phyloP scores from a whole-genome alignment of 257 asterid species.

The Ocimum tenuiflorum region DNA sequence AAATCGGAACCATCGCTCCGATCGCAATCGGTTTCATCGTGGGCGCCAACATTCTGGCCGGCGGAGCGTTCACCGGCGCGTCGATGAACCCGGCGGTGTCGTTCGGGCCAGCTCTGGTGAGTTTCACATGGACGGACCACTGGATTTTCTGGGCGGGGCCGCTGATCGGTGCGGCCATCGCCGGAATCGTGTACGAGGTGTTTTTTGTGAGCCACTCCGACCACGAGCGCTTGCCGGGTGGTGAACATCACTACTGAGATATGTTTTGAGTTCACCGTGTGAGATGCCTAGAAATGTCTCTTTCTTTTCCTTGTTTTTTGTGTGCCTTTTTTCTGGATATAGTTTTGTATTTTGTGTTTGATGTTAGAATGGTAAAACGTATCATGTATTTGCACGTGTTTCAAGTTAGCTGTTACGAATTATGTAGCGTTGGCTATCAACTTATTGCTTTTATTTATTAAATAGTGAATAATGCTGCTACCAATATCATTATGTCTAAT shows the following conservation, averaged over 20 bases:
- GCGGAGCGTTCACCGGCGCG: constrained; percentile 73
- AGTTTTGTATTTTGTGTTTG: not conserved
- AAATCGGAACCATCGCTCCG: constrained; percentile 56
- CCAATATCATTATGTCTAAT: no score
- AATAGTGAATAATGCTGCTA: no score
- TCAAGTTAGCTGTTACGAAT: no score
- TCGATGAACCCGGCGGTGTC: constrained; percentile 86
- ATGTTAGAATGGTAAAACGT: no score
- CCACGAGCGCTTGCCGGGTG: constrained; percentile 43
- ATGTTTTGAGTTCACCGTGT: no score
- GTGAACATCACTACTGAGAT: no score
- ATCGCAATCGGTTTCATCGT: constrained; percentile 60
- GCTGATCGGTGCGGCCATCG: constrained; percentile 49
- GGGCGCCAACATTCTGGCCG: constrained; percentile 67
- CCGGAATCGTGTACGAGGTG: constrained; percentile 53
- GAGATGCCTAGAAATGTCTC: no score
- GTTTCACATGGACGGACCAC: constrained; percentile 56
- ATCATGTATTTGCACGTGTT: no score
- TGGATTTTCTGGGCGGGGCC: constrained; percentile 89
- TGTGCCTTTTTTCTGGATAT: not conserved
- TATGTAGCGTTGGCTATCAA: no score
- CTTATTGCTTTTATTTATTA: no score
- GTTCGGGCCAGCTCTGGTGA: constrained; percentile 58
- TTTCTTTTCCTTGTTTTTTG: constrained; percentile 1
- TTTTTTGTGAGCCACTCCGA: constrained; percentile 41